Conservation (phyloP, 441 rosid genomes). For the Erysimum cheiri region DNA sequence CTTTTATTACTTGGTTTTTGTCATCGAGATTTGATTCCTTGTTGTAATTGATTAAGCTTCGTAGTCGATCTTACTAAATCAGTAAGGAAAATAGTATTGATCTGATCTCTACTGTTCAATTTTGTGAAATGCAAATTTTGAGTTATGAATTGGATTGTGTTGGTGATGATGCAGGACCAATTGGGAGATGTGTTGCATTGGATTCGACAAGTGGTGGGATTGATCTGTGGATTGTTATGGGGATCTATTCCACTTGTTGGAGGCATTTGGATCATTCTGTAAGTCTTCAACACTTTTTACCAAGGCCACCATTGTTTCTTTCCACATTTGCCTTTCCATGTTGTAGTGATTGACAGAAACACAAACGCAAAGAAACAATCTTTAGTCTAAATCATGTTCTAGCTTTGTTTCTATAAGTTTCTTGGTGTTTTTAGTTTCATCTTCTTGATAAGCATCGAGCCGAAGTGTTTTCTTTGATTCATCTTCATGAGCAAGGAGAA, state of each 20-base stretch:
- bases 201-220: conserved; percentile 86
- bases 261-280: conserved; percentile 84
- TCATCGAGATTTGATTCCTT: not conserved
- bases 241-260: conserved; percentile 89
- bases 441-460: not conserved
- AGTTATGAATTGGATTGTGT: not conserved
- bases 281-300: conserved; percentile 38
- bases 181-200: conserved; percentile 97
- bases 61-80: conserved; percentile 8
- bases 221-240: conserved; percentile 84
- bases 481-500: not conserved
- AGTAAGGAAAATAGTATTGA: not conserved
- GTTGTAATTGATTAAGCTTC: not conserved
- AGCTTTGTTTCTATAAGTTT: not conserved
- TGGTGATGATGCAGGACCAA: conserved; percentile 73
- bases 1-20: not conserved
- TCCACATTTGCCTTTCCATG: not conserved
- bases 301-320: not conserved
- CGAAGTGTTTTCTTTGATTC: not conserved
- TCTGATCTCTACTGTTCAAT: not conserved
- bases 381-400: not conserved
- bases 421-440: not conserved
- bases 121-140: too few relatives aligned
- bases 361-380: not conserved
- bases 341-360: too few relatives aligned